These are phyloP conservation scores for Bruguiera hainesii DNA, from an alignment of 441 rosid genomes.

Conservation along the genomic window DNA sequence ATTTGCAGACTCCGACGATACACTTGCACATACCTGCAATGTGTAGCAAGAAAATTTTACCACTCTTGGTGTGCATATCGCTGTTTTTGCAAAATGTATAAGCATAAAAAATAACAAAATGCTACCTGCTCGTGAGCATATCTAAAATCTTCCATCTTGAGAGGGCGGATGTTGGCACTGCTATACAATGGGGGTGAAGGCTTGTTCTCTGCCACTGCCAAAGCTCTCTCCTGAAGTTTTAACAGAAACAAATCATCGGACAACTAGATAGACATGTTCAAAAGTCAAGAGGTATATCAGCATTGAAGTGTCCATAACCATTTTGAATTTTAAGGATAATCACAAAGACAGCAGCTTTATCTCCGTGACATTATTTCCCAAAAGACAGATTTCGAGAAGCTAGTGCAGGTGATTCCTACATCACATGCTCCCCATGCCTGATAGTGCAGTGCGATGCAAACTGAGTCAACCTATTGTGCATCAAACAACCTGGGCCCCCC, in stretches of 20 bases:
- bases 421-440: no score
- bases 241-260: slow-evolving; percentile 4
- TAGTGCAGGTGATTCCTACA: no score
- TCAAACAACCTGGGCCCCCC: no score
- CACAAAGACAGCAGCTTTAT: background rate
- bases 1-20: slow-evolving; percentile 85
- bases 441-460: no score
- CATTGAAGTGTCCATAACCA: background rate
- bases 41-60: background rate
- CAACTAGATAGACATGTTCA: no score
- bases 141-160: slow-evolving; percentile 84
- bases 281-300: background rate
- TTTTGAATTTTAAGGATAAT: background rate
- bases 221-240: slow-evolving; percentile 57
- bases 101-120: background rate
- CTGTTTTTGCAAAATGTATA: no score
- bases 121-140: slow-evolving; percentile 95
- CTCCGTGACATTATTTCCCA: no score
- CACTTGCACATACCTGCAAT: slow-evolving; percentile 93
- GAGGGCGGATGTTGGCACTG: slow-evolving; percentile 72
- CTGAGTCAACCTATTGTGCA: no score
- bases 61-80: background rate
- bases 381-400: no score
- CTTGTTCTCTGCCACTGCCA: slow-evolving; percentile 64
- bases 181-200: slow-evolving; percentile 64